A percentile compares a stretch with the other conserved stretches of the same genome.
phyloP scores from a whole-genome alignment of 805 yeast genomes.

The Yarrowia sp. region DNA sequence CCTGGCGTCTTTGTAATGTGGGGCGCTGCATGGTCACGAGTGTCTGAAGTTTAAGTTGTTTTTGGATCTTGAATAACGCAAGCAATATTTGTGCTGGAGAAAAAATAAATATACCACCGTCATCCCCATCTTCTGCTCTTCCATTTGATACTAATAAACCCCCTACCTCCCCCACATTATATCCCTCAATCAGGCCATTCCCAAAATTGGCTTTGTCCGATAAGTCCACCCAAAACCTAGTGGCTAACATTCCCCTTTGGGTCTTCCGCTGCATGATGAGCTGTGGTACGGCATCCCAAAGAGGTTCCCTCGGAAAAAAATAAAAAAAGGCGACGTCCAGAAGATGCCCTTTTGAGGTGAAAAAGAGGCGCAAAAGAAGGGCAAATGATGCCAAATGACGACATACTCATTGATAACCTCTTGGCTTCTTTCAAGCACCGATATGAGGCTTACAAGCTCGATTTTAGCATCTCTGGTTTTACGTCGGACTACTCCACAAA shows the following conservation, averaged over 20 bases:
- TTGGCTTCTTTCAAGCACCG: too few species aligned
- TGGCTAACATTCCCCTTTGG: constrained; percentile 25
- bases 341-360: too few species aligned
- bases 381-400: too few species aligned
- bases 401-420: too few species aligned
- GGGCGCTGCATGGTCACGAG: constrained; percentile 7
- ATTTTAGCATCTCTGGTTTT: too few species aligned
- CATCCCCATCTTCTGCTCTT: neutral
- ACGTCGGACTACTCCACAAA: too few species aligned
- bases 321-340: too few species aligned
- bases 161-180: too few species aligned
- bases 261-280: neutral
- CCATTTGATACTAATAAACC: too few species aligned
- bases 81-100: neutral
- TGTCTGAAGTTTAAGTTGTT: neutral
- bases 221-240: neutral
- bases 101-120: neutral
- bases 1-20: neutral
- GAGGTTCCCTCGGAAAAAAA: neutral
- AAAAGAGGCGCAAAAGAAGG: too few species aligned
- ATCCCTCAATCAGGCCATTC: neutral
- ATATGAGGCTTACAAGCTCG: too few species aligned
- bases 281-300: constrained; percentile 1
- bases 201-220: neutral
- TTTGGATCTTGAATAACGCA: neutral